These are phyloP conservation scores for Capsicum baccatum DNA, from an alignment of 257 asterid species.

Conservation along the genomic window DNA sequence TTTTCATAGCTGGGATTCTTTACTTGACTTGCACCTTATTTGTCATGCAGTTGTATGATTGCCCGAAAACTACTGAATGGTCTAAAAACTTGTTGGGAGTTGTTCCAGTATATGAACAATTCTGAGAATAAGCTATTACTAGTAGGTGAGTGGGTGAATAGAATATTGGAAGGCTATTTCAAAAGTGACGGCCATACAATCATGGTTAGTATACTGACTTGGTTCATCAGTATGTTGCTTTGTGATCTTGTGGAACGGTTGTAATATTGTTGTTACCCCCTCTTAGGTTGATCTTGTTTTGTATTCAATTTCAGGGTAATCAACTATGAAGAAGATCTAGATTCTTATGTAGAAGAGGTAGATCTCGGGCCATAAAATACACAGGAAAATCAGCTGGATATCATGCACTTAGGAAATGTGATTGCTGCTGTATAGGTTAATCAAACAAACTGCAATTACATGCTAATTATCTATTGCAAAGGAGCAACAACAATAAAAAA, in stretches of 20 bases:
- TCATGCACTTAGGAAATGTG: constrained; percentile 78
- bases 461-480: too few species aligned
- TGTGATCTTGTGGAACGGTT: neutral
- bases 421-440: too few species aligned
- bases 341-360: constrained; percentile 86
- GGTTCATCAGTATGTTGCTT: constrained; percentile 26
- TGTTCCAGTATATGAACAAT: constrained; percentile 74
- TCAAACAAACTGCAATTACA: too few species aligned
- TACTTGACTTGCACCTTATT: constrained; percentile 27
- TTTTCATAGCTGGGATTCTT: neutral
- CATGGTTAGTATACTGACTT: constrained; percentile 51
- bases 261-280: neutral
- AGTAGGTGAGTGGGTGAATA: constrained; percentile 53
- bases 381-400: constrained; percentile 31
- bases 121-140: constrained; percentile 40
- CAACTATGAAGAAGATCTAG: constrained; percentile 86
- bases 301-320: constrained; percentile 57
- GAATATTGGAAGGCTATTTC: constrained; percentile 57
- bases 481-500: too few species aligned
- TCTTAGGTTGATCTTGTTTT: constrained; percentile 15
- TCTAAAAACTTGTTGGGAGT: constrained; percentile 80
- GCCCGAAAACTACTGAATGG: constrained; percentile 93
- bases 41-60: constrained; percentile 83
- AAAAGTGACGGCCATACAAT: constrained; percentile 74
- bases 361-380: constrained; percentile 89